phyloP scores from a whole-genome alignment of 1,284 basidiomycete genomes.

The Apiotrichum porosum region DNA sequence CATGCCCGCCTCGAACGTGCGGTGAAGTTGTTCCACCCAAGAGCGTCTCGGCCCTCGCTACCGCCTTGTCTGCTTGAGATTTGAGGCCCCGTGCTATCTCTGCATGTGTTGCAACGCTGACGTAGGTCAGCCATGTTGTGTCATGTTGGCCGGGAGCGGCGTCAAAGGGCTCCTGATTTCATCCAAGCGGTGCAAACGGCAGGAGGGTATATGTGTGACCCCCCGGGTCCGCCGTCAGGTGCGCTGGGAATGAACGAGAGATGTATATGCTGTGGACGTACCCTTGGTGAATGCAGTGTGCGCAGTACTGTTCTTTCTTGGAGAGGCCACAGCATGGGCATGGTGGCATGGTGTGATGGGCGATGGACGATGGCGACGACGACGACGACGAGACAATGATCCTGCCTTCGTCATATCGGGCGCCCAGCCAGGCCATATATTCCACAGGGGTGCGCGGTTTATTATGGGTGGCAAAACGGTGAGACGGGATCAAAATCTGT shows the following conservation, averaged over 20 bases:
- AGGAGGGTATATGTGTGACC: too few species aligned
- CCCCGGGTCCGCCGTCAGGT: too few species aligned
- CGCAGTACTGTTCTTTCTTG: constrained; percentile 28
- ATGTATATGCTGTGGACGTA: too few species aligned
- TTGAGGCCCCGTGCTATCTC: constrained; percentile 8
- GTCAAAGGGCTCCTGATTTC: too few species aligned
- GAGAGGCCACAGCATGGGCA: constrained; percentile 29
- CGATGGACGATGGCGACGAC: neutral
- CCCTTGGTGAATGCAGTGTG: constrained; percentile 32
- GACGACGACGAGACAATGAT: constrained; percentile 1
- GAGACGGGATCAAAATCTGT: constrained; percentile 7
- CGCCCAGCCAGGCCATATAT: too few species aligned
- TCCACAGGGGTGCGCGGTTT: too few species aligned
- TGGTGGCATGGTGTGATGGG: neutral
- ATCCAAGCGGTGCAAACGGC: too few species aligned
- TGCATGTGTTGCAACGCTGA: constrained; percentile 18
- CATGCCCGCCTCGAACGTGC: constrained; percentile 4
- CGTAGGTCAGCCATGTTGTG: neutral
- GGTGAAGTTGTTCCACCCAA: neutral
- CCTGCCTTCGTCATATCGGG: too few species aligned
- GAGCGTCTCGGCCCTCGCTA: constrained; percentile 9
- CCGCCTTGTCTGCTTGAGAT: constrained; percentile 12
- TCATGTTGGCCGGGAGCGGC: neutral
- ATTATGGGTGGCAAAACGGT: constrained; percentile 7
- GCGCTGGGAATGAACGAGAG: too few species aligned